These are phyloP conservation scores for Pleomassaria siparia DNA, from an alignment of 2,329 filamentous ascomycete species.

Conservation along the genomic window DNA sequence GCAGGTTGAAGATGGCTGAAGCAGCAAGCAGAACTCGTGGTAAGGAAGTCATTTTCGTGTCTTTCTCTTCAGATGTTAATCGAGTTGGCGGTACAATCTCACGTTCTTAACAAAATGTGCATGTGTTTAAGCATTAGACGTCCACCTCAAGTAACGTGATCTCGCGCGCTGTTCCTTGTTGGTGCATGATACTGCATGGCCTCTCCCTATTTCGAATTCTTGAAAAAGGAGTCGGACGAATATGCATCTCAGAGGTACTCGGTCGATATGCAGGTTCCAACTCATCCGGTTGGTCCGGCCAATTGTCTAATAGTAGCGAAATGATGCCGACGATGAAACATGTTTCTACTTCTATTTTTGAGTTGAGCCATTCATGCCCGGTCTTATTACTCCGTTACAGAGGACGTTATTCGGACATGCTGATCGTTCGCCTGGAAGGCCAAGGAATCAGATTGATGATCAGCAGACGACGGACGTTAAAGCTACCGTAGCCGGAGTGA, in stretches of 20 bases:
- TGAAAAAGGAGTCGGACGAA: neutral
- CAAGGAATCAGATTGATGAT: too few species aligned
- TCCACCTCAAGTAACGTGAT: neutral
- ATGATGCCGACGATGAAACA: neutral
- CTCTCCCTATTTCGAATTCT: neutral
- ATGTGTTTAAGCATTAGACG: neutral
- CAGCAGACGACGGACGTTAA: too few species aligned
- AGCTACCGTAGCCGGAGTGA: too few species aligned
- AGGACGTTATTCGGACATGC: too few species aligned
- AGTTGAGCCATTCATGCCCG: neutral
- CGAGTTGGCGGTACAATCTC: too few species aligned
- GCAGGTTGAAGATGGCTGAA: neutral
- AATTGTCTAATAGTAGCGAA: neutral
- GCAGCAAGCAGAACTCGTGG: neutral
- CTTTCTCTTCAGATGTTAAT: too few species aligned
- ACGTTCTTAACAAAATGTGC: neutral
- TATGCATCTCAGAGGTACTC: too few species aligned
- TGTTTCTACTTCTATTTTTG: neutral
- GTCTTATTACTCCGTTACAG: too few species aligned
- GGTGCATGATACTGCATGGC: neutral
- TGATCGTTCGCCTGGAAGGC: too few species aligned
- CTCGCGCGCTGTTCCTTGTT: constrained; percentile 1
- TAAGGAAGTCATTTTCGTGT: neutral
- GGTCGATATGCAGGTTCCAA: too few species aligned
- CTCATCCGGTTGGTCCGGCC: neutral